Evolutionary conservation across 2,329 filamentous ascomycete species (phyloP).

Genomic region (Fusarium tuaranense): DNA sequence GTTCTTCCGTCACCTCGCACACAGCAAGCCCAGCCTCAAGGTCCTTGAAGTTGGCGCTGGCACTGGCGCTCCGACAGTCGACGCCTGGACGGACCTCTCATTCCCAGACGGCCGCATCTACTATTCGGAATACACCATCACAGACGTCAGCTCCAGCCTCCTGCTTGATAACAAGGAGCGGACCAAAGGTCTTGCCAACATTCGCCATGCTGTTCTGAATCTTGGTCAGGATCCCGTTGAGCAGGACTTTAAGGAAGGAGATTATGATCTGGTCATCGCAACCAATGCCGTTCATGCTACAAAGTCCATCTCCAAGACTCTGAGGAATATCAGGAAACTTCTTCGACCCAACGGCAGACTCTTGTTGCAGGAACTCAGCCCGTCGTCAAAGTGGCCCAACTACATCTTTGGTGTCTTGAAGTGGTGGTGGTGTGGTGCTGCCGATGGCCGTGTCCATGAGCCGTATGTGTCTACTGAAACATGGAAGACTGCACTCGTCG

Average conservation of each 20-base stretch:
- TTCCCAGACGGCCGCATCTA: constrained; percentile 22
- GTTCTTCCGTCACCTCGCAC: constrained; percentile 36
- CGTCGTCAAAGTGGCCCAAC: constrained; percentile 41
- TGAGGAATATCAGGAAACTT: constrained; percentile 48
- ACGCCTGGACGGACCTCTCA: constrained; percentile 45
- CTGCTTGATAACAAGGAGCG: constrained; percentile 44
- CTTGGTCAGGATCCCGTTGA: background rate
- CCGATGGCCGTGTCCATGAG: constrained; percentile 42
- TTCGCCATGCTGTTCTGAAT: constrained; percentile 13
- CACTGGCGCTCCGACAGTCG: constrained; percentile 50
- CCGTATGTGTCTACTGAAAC: constrained; percentile 40
- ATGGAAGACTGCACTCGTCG: constrained; percentile 46
- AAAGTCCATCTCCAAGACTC: constrained; percentile 35
- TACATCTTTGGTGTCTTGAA: constrained; percentile 46
- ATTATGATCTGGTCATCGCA: constrained; percentile 9
- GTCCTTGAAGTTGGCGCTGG: constrained; percentile 57
- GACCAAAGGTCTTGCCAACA: constrained; percentile 28
- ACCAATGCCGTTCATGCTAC: constrained; percentile 51
- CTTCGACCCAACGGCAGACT: constrained; percentile 49
- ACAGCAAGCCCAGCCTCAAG: constrained; percentile 45
- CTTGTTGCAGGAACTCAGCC: constrained; percentile 45
- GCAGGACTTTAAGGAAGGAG: background rate
- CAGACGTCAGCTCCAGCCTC: constrained; percentile 46
- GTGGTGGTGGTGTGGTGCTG: constrained; percentile 52
- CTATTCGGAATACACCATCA: constrained; percentile 47